phyloP scores from a whole-genome alignment of 129 eudicot genomes.

The Artemisia tridentata region DNA sequence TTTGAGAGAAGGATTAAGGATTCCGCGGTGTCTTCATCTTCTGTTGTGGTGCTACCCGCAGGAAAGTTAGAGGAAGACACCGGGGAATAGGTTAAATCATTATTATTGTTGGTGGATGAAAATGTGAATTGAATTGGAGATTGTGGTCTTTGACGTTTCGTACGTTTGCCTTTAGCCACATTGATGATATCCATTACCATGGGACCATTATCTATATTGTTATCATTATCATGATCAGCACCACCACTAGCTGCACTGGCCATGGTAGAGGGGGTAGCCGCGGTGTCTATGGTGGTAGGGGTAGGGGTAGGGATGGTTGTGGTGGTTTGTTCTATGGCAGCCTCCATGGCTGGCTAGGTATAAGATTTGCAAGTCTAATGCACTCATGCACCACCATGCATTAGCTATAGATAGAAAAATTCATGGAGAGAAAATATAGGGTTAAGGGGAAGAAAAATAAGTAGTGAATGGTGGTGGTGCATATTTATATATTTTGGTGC shows the following conservation, averaged over 20 bases:
- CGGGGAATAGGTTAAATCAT: slow-evolving; percentile 26
- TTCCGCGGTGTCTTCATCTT: slow-evolving; percentile 68
- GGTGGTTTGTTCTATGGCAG: slow-evolving; percentile 29
- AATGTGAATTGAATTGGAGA: slow-evolving; percentile 65
- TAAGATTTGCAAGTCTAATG: neutral
- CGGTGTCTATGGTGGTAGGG: neutral
- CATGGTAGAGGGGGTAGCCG: neutral
- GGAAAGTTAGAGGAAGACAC: slow-evolving; percentile 29
- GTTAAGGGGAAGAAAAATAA: slow-evolving; percentile 20
- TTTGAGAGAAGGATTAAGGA: slow-evolving; percentile 62
- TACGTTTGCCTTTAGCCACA: slow-evolving; percentile 68
- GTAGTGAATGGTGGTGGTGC: slow-evolving; percentile 34
- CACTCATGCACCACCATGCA: slow-evolving; percentile 26
- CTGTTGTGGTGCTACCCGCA: slow-evolving; percentile 39
- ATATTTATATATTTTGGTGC: slow-evolving; percentile 22
- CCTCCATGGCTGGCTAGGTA: slow-evolving; percentile 36
- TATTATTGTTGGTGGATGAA: slow-evolving; percentile 24
- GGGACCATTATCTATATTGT: neutral
- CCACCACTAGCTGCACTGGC: neutral
- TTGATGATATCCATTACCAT: slow-evolving; percentile 27
- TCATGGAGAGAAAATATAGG: slow-evolving; percentile 38
- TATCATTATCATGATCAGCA: neutral
- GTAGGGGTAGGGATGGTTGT: neutral
- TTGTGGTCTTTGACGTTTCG: slow-evolving; percentile 72
- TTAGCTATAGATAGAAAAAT: slow-evolving; percentile 26